Base-by-base conservation (phyloP, 2,329 filamentous ascomycete genomes). In the Ophiostoma ulmi region DNA sequence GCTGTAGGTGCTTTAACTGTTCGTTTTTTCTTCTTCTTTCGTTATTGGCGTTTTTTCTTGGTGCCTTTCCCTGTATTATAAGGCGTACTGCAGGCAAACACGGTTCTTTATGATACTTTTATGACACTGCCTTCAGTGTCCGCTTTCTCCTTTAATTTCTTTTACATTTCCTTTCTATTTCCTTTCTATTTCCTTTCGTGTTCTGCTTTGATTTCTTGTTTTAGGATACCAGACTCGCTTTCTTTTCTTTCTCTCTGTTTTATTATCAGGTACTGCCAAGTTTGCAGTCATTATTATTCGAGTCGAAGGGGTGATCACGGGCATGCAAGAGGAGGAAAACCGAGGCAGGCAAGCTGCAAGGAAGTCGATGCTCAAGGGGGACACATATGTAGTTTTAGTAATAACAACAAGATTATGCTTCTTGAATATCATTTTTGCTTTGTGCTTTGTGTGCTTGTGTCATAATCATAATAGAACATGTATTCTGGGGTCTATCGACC, bases 1-100 rank as follows among this genome's bases (percentile, higher is more conserved):
- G 73, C 84, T 96, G 64, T 95, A 78, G 82, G 72, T 8, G 1
- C 6, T 11, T 13, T 8, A 11, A 35, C 58, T 61, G 10, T 63
- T 1, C 63, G 69, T 71, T 64, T 0, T 20, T 41, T 63, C 48
- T 36, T 64, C n/a, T 36, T 38, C 36, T 71, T 68, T 64, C 38
- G 17, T 67, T 64, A 69, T 13, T 63, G 58, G 58, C 58, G 58
- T 63, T 63, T 48, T 10, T 11, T 10, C 14, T 55, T 55, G 44
- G 44, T 22, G 26, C 55, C 26, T 31, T 35, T 4, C 13, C 22
- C 13, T 63, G 58, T 17, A 4, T 58, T 26, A n/a, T 22, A 17
- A 52, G 58, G 58, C 58, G 58, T 17, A 63, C n/a, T 63, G 58
- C 58, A 35, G 58, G 58, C 58, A 26, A 63, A 55, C 10, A 63